Evolutionary conservation across 2,329 filamentous ascomycete species (phyloP), one percentile per base, ranked within the genome.

Genomic region (Pseudohalonectria lignicola): DNA sequence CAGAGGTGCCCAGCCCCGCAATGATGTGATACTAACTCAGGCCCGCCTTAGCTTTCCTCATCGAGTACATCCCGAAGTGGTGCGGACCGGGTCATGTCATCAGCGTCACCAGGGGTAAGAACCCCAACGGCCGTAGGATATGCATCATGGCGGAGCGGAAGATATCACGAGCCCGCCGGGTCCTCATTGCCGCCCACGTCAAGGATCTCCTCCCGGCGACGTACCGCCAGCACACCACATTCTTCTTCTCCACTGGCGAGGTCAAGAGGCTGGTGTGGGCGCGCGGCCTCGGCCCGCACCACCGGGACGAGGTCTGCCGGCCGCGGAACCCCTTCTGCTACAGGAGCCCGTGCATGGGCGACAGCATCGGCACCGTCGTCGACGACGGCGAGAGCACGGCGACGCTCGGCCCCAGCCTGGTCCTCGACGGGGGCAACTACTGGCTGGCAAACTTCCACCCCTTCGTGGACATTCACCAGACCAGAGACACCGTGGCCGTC

Each of bases 371-470:
- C 8, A 50, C 60, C 12, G 45, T 41, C 5, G 53, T 19, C 13
- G 49, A 48, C 12, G 53, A 48, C 4, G 40, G 42, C 4, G 59
- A 63, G 26, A 54, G 50, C 26, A 64, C 61, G 0, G 60, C 62
- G 13, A 67, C 63, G 2, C 46, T 67, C 6, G 63, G 63, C 0
- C 63, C 63, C 1, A 62, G 59, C 20, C 39, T 67, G 5, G 48
- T 49, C 9, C 47, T 66, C 2, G 57, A 53, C 4, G 61, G 56
- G 4, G 56, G 49, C 1, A 56, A 41, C 37, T 66, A 56, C 40
- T 66, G 63, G 63, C 48, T 67, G 2, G 60, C 57, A 15, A 65
- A 60, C 44, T 66, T 63, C 21, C 63, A 67, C 40, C 63, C 63
- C 4, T 66, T 67, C 40, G 39, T 61, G 5, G 56, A 64, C 8